Evolutionary conservation across 345 rosid species (phyloP).

Genomic region (Pelargonium nanum): DNA sequence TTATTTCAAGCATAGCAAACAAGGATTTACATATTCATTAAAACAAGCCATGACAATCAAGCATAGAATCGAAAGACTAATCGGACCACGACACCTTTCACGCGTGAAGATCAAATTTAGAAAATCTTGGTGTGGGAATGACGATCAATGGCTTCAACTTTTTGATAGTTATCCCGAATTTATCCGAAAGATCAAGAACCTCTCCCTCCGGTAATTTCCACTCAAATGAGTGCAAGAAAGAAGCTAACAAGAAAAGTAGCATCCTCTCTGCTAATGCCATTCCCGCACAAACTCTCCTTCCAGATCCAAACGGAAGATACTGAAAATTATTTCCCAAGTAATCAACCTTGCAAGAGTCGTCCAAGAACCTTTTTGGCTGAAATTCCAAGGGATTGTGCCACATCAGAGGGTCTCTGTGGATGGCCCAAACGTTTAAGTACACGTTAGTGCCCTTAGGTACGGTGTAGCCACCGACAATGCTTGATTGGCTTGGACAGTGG

Average conservation of each 20-base stretch:
- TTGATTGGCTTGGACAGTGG: slow-evolving; percentile 23
- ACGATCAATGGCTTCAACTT: slow-evolving; percentile 6
- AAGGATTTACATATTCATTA: too few relatives aligned
- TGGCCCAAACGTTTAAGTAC: slow-evolving; percentile 10
- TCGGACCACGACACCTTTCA: background rate
- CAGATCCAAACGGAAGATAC: slow-evolving; percentile 27
- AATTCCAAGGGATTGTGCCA: slow-evolving; percentile 12
- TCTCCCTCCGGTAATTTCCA: slow-evolving; percentile 8
- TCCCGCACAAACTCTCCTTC: slow-evolving; percentile 14
- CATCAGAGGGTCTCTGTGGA: slow-evolving; percentile 7
- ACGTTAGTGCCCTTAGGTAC: slow-evolving; percentile 29
- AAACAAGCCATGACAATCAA: too few relatives aligned
- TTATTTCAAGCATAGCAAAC: too few relatives aligned
- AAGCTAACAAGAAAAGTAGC: slow-evolving; percentile 8
- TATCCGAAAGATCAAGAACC: slow-evolving; percentile 3
- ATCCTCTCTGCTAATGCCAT: slow-evolving; percentile 10
- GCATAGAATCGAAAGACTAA: too few relatives aligned
- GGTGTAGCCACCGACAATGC: slow-evolving; percentile 30
- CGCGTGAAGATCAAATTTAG: too few relatives aligned
- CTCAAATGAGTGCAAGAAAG: slow-evolving; percentile 10
- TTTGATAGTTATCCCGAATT: slow-evolving; percentile 10
- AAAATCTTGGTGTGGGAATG: slow-evolving; percentile 2
- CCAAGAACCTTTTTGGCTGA: slow-evolving; percentile 8
- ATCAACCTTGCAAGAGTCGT: slow-evolving; percentile 3
- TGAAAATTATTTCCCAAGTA: slow-evolving; percentile 14